Base-by-base conservation (phyloP, 371 early-diverging fungal species). In the Zychaea mexicana region DNA sequence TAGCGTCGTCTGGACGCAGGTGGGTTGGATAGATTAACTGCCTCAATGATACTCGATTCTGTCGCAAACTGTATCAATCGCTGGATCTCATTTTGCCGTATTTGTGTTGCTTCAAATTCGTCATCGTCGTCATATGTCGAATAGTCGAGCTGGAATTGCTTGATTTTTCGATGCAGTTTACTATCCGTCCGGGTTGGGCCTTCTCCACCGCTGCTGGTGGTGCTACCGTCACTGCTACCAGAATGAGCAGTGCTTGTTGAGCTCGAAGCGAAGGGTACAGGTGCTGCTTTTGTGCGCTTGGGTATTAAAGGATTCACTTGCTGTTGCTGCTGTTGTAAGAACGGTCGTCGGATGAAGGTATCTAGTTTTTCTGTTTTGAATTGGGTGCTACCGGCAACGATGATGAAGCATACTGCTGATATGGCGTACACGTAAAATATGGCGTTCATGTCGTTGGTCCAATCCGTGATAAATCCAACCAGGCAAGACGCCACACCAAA, bases 41-140 rank as follows among this genome's bases (percentile, higher is more conserved):
- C 83, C 45, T 82, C 83, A 47, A 82, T 82, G 17, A 82, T 82
- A 32, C 83, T 82, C 7, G 83, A 79, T 39, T 82, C 83, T 2
- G 83, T 82, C 1, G 83, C 83, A 66, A 82, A 82, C 38, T 79
- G 79, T 33, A 82, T 78, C 33, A 82, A 46, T 22, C 83, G 65
- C 55, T 82, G 80, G 13, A 82, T 79, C 39, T 79, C 80, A 19
- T 79, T 82, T 57, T 82, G 74, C 3, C 65, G 57, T 21, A 57
- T 33, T 22, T 64, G 57, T 27, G 26, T 30, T 8, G 57, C 65
- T 32, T 59, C 65, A 30, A 27, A 17, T 19, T 47, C 65, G 9
- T 59, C 59, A 8, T 42, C 38, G 59, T 73, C 70, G 13, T 76
- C 72, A 53, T 76, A 72, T 0, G 72, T 65, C 38, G 71, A 56